Conservation (phyloP, 306 rosid species). For the Medicago truncatula region MtrunA17r5.0-ANR NC_053046.1:5003501-5004000, state of each 20-base stretch:
- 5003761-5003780: constrained; percentile 56
- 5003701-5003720: constrained; percentile 47
- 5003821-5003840: constrained; percentile 64
- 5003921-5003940: constrained; percentile 58
- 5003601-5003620: constrained; percentile 62
- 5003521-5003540: constrained; percentile 59
- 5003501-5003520: constrained; percentile 53
- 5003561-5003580: constrained; percentile 54
- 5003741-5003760: constrained; percentile 60
- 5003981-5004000: constrained; percentile 69
- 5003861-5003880: constrained; percentile 64
- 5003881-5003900: constrained; percentile 69
- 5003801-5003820: constrained; percentile 50
- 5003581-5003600: constrained; percentile 66
- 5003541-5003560: constrained; percentile 59
- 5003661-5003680: constrained; percentile 55
- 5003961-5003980: constrained; percentile 56
- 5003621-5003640: constrained; percentile 64
- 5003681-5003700: constrained; percentile 60
- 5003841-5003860: constrained; percentile 63
- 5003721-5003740: constrained; percentile 37
- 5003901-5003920: constrained; percentile 59
- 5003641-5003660: constrained; percentile 47
- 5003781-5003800: constrained; percentile 54
- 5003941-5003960: constrained; percentile 71